phyloP scores from a whole-genome alignment of 2,329 filamentous ascomycete species.

The Nigrospora oryzae region DNA sequence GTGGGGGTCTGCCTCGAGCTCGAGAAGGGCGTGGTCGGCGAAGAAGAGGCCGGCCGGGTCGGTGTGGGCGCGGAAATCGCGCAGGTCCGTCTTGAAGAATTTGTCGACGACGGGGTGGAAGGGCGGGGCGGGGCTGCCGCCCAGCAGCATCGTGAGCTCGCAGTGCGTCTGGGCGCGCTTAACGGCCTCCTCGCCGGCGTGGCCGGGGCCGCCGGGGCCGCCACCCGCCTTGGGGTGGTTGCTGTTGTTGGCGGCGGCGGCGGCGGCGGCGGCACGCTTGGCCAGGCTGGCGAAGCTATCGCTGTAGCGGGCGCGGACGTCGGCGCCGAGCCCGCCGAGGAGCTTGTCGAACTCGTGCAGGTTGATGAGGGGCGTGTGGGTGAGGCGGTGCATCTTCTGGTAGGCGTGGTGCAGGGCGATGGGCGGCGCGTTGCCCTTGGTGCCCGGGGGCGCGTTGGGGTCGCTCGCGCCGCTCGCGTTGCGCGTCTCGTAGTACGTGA shows the following conservation, averaged over 20 bases:
- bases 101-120: slow-evolving; percentile 54
- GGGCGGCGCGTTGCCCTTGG: slow-evolving; percentile 32
- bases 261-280: slow-evolving; percentile 33
- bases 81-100: slow-evolving; percentile 52
- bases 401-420: slow-evolving; percentile 49
- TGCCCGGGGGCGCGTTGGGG: slow-evolving; percentile 21
- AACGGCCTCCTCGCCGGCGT: slow-evolving; percentile 24
- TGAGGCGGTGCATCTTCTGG: slow-evolving; percentile 42
- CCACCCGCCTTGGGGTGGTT: slow-evolving; percentile 18
- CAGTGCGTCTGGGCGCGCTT: slow-evolving; percentile 38
- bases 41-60: slow-evolving; percentile 65
- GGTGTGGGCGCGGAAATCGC: slow-evolving; percentile 47
- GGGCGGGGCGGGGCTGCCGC: slow-evolving; percentile 31
- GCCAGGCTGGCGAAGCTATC: slow-evolving; percentile 33
- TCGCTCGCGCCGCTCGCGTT: slow-evolving; percentile 28
- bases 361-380: slow-evolving; percentile 44
- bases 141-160: slow-evolving; percentile 46
- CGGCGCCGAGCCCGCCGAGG: slow-evolving; percentile 36
- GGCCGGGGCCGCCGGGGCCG: slow-evolving; percentile 27
- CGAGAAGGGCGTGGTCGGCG: slow-evolving; percentile 61
- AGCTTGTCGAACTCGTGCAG: slow-evolving; percentile 56
- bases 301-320: slow-evolving; percentile 44
- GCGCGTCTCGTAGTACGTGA: slow-evolving; percentile 39
- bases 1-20: slow-evolving; percentile 49
- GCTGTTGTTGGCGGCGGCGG: slow-evolving; percentile 35